Conservation (phyloP, 2,329 filamentous ascomycete genomes). For the Stemphylium beticola region DNA sequence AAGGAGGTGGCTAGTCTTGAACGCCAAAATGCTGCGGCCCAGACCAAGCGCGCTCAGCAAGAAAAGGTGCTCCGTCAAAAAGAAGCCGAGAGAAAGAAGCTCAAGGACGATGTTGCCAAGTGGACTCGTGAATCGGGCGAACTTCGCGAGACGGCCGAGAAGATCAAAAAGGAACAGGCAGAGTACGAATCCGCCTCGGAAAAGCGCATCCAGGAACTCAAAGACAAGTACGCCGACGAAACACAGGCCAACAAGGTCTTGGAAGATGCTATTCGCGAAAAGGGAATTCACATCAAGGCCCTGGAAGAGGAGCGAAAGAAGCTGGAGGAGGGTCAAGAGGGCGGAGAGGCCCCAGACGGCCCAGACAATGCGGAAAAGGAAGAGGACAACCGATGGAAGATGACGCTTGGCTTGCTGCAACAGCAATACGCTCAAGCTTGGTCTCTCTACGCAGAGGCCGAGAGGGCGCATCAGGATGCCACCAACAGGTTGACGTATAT, state of each 20-base stretch:
- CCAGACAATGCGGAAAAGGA: slow-evolving; percentile 51
- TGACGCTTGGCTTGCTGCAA: slow-evolving; percentile 61
- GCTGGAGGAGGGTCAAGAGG: slow-evolving; percentile 51
- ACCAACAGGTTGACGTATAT: slow-evolving; percentile 51
- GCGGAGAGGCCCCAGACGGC: slow-evolving; percentile 47
- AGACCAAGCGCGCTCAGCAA: slow-evolving; percentile 78
- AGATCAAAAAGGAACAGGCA: slow-evolving; percentile 50
- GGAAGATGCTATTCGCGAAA: slow-evolving; percentile 76
- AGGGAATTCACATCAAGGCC: slow-evolving; percentile 72
- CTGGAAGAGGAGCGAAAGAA: slow-evolving; percentile 74
- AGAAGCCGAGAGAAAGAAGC: slow-evolving; percentile 69
- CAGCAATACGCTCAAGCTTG: slow-evolving; percentile 51
- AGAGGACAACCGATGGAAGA: slow-evolving; percentile 64
- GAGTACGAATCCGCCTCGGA: slow-evolving; percentile 46
- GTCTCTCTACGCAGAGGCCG: slow-evolving; percentile 43
- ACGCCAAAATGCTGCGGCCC: slow-evolving; percentile 78
- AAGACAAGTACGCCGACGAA: slow-evolving; percentile 51
- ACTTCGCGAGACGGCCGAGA: slow-evolving; percentile 61
- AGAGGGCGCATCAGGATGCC: slow-evolving; percentile 48
- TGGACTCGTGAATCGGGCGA: slow-evolving; percentile 70
- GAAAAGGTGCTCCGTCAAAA: slow-evolving; percentile 75
- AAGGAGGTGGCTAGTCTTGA: slow-evolving; percentile 81
- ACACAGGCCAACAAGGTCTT: slow-evolving; percentile 62
- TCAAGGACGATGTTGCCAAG: slow-evolving; percentile 72
- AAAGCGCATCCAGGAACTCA: slow-evolving; percentile 50